Evolutionary conservation across 768 basidiomycete genomes (phyloP).

Genomic region (Phaeotremella skinneri): DNA sequence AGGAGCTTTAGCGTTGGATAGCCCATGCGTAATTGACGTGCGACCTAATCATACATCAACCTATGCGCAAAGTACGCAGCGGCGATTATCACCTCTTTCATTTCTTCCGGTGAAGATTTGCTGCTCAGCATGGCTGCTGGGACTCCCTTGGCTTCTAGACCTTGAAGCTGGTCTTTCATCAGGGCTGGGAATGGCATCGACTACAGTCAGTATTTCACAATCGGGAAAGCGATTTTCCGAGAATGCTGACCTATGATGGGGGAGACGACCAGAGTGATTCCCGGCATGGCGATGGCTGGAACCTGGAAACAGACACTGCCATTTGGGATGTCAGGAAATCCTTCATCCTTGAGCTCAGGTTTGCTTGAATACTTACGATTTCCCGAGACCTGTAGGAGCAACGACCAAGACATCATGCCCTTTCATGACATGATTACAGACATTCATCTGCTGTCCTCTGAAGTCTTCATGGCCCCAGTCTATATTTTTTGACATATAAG

Average conservation of each 20-base stretch:
- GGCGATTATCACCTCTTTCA: constrained; percentile 24
- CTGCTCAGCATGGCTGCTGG: constrained; percentile 41
- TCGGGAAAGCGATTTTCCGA: no score
- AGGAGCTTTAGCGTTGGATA: constrained; percentile 46
- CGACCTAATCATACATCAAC: constrained; percentile 27
- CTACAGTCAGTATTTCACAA: no score
- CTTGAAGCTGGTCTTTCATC: constrained; percentile 49
- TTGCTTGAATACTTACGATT: constrained; percentile 47
- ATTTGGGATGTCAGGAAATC: not conserved
- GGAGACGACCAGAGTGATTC: constrained; percentile 49
- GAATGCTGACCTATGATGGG: constrained; percentile 34
- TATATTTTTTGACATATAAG: constrained; percentile 10
- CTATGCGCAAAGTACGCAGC: not conserved
- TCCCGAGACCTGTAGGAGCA: constrained; percentile 50
- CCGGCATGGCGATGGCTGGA: constrained; percentile 45
- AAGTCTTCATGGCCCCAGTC: constrained; percentile 45
- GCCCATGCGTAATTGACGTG: constrained; percentile 39
- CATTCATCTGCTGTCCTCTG: constrained; percentile 44
- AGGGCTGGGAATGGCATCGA: constrained; percentile 29
- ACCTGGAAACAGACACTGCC: constrained; percentile 50
- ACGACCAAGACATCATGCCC: constrained; percentile 49
- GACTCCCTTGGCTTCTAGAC: constrained; percentile 31
- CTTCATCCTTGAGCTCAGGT: no score
- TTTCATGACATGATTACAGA: constrained; percentile 41
- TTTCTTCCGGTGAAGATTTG: constrained; percentile 26